Conservation (phyloP, 495 filamentous ascomycete genomes). For the Evansstolkia leycettana region DNA sequence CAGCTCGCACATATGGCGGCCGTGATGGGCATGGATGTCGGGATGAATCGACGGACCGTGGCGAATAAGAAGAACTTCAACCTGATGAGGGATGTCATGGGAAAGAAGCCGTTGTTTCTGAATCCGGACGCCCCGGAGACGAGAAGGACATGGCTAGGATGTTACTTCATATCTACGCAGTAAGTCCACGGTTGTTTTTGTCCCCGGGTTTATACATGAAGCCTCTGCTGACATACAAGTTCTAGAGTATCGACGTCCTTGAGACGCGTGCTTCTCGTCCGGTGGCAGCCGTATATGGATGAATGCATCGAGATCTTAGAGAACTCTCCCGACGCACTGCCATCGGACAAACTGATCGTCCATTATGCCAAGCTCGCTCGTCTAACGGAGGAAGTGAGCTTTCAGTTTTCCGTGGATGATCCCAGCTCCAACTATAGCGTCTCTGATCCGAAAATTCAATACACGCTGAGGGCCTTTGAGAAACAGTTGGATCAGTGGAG, state of each 20-base stretch:
- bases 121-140: slow-evolving; percentile 60
- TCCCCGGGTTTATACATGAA: slow-evolving; percentile 14
- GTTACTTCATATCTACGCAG: slow-evolving; percentile 63
- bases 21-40: slow-evolving; percentile 78
- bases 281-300: slow-evolving; percentile 75
- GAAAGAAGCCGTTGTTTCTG: slow-evolving; percentile 30
- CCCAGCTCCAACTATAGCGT: slow-evolving; percentile 49
- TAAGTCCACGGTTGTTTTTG: slow-evolving; percentile 13
- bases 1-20: slow-evolving; percentile 76
- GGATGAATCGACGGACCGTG: slow-evolving; percentile 44
- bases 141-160: slow-evolving; percentile 65
- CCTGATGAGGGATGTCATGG: slow-evolving; percentile 18
- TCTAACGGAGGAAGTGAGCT: slow-evolving; percentile 70
- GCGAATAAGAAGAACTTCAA: slow-evolving; percentile 16
- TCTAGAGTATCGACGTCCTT: slow-evolving; percentile 64
- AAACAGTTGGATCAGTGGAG: slow-evolving; percentile 61
- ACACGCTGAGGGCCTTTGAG: slow-evolving; percentile 64
- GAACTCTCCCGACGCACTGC: slow-evolving; percentile 53
- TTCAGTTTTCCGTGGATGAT: slow-evolving; percentile 69
- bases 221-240: no score
- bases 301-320: slow-evolving; percentile 71
- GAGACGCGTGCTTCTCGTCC: slow-evolving; percentile 67
- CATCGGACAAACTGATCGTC: slow-evolving; percentile 59
- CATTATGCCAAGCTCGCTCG: slow-evolving; percentile 68
- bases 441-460: slow-evolving; percentile 60